Evolutionary conservation across 192 early-diverging fungal species (phyloP).

Genomic region (Coemansia aciculifera): DNA sequence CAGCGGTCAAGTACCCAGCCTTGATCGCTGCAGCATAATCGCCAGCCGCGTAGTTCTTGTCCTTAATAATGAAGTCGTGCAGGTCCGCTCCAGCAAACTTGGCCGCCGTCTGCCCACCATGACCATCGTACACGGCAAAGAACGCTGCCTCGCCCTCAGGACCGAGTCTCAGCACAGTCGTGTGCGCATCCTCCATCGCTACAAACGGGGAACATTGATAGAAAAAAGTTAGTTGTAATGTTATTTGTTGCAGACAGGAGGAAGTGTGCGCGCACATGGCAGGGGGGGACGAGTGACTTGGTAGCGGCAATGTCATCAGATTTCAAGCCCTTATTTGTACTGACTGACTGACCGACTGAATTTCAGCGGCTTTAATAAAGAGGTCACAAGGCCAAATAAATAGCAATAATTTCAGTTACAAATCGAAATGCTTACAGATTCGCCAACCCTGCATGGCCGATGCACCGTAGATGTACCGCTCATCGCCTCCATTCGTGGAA

Average conservation of each 20-base stretch:
- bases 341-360: not conserved
- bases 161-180: constrained; percentile 73
- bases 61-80: constrained; percentile 68
- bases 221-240: not conserved
- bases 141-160: constrained; percentile 69
- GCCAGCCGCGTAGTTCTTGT: constrained; percentile 64
- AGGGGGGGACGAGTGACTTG: not conserved
- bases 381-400: constrained; percentile 4
- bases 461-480: constrained; percentile 79
- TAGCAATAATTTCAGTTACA: constrained; percentile 19
- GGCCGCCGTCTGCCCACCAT: constrained; percentile 85
- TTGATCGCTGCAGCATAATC: constrained; percentile 79
- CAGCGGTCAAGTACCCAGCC: constrained; percentile 78
- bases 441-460: constrained; percentile 99
- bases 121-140: constrained; percentile 98
- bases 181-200: constrained; percentile 98
- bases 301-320: not conserved
- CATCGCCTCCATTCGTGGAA: constrained; percentile 68
- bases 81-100: constrained; percentile 79
- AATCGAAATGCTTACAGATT: constrained; percentile 53
- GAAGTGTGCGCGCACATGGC: constrained; percentile 8
- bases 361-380: not conserved
- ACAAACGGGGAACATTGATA: constrained; percentile 11
- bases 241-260: not conserved
- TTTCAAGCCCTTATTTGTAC: not conserved